Percentiles rank a stretch among this genome's conserved stretches.
Conservation (phyloP, 2,329 filamentous ascomycete species). For the Clonostachys rhizophaga region DNA sequence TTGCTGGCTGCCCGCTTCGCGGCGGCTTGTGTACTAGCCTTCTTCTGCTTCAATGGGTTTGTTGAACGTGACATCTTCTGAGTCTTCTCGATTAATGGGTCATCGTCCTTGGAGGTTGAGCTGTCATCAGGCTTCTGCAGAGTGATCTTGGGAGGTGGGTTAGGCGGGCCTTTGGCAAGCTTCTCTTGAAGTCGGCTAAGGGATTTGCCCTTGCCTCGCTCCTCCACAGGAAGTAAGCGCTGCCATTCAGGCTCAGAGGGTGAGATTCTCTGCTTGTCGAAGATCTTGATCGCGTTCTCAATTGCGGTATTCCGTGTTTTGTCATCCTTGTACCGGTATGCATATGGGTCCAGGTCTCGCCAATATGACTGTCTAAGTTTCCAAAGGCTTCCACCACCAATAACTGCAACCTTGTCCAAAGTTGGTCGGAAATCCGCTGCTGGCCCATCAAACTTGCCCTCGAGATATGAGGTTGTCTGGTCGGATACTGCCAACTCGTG, state of each 20-base stretch:
- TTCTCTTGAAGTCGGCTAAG: conserved; percentile 58
- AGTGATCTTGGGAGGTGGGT: conserved; percentile 41
- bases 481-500: conserved; percentile 56
- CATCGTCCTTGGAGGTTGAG: conserved; percentile 31
- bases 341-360: conserved; percentile 62
- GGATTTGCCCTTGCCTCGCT: conserved; percentile 53
- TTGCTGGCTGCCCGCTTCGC: conserved; percentile 46
- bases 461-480: conserved; percentile 41
- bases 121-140: conserved; percentile 45
- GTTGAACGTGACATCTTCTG: conserved; percentile 39
- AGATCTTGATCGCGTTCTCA: conserved; percentile 55
- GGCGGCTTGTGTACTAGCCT: conserved; percentile 46
- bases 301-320: conserved; percentile 55
- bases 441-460: conserved; percentile 43
- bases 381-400: conserved; percentile 43
- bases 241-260: conserved; percentile 57
- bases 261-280: conserved; percentile 53
- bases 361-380: conserved; percentile 51
- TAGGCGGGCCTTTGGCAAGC: conserved; percentile 42
- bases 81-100: conserved; percentile 18
- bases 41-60: conserved; percentile 50
- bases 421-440: conserved; percentile 48
- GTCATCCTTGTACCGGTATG: conserved; percentile 48
- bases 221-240: conserved; percentile 49
- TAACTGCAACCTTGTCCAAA: conserved; percentile 55